Conservation (phyloP, 2,329 filamentous ascomycete genomes). For the Aspergillus quadrilineatus region DNA sequence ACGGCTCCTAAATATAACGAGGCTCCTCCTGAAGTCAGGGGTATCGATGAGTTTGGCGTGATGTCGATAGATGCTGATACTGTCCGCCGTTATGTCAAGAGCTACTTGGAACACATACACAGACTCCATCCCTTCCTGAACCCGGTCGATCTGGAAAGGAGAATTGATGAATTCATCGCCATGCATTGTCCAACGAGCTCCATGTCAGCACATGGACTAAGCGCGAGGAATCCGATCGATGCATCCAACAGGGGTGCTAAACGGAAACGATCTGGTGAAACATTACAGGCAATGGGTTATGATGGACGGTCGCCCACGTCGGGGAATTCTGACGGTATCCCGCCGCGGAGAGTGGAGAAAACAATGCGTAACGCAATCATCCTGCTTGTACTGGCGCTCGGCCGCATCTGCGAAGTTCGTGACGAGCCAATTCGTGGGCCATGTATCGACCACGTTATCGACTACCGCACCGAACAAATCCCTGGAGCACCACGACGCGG, state of each 20-base stretch:
- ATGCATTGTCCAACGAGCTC: conserved; percentile 43
- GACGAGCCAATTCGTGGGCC: conserved; percentile 53
- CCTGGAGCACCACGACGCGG: conserved; percentile 24
- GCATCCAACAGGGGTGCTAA: conserved; percentile 32
- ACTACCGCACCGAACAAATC: conserved; percentile 31
- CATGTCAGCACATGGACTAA: conserved; percentile 4
- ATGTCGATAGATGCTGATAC: conserved; percentile 55
- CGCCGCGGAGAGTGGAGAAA: conserved; percentile 41
- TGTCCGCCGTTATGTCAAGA: conserved; percentile 52
- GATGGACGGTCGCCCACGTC: conserved; percentile 25
- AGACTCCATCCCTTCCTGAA: conserved; percentile 65
- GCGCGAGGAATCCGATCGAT: conserved; percentile 23
- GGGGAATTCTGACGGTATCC: background rate
- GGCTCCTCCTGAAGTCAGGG: conserved; percentile 42
- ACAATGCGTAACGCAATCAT: conserved; percentile 80
- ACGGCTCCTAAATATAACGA: conserved; percentile 34
- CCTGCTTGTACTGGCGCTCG: conserved; percentile 78
- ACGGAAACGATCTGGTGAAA: conserved; percentile 40
- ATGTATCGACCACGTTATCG: conserved; percentile 43
- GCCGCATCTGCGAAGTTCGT: conserved; percentile 69
- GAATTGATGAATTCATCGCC: conserved; percentile 53
- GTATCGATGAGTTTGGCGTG: conserved; percentile 51
- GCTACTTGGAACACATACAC: conserved; percentile 61
- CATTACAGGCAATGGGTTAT: conserved; percentile 25
- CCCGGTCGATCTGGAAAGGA: conserved; percentile 50